These are phyloP conservation scores for Coffea humblotiana DNA, from an alignment of 305 asterid species.

Conservation along the genomic window DNA sequence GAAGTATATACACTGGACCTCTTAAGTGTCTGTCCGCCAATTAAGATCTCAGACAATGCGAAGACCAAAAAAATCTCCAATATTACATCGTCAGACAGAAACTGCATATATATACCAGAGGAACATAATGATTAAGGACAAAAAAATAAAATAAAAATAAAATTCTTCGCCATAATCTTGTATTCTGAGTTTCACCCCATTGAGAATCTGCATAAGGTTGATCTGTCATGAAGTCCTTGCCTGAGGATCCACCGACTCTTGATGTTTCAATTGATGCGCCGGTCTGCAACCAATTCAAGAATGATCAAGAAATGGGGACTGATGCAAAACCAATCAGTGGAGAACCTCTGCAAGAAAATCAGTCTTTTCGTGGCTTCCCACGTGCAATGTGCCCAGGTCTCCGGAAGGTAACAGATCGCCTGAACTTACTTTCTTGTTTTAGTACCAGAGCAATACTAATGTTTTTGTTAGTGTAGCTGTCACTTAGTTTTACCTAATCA, in stretches of 20 bases:
- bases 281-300: slow-evolving; percentile 22
- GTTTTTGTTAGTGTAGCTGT: background rate
- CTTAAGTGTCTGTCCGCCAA: slow-evolving; percentile 13
- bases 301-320: slow-evolving; percentile 36
- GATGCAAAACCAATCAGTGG: slow-evolving; percentile 3
- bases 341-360: background rate
- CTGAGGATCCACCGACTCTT: slow-evolving; percentile 22
- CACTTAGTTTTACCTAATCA: too few relatives aligned
- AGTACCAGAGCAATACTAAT: background rate
- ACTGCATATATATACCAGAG: background rate
- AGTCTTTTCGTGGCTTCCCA: slow-evolving; percentile 11
- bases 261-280: slow-evolving; percentile 34
- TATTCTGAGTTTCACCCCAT: background rate
- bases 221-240: slow-evolving; percentile 26
- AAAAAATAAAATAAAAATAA: background rate
- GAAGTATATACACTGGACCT: slow-evolving; percentile 17
- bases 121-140: background rate
- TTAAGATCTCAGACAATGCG: slow-evolving; percentile 18
- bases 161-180: background rate
- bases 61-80: slow-evolving; percentile 25
- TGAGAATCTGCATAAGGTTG: background rate
- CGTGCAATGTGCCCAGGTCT: slow-evolving; percentile 16
- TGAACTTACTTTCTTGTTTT: background rate
- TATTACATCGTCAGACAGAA: slow-evolving; percentile 23
- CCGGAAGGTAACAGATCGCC: slow-evolving; percentile 42